These are phyloP conservation scores for Coemansia sp. DNA, from an alignment of 192 early-diverging fungal species.

Conservation along the genomic window DNA sequence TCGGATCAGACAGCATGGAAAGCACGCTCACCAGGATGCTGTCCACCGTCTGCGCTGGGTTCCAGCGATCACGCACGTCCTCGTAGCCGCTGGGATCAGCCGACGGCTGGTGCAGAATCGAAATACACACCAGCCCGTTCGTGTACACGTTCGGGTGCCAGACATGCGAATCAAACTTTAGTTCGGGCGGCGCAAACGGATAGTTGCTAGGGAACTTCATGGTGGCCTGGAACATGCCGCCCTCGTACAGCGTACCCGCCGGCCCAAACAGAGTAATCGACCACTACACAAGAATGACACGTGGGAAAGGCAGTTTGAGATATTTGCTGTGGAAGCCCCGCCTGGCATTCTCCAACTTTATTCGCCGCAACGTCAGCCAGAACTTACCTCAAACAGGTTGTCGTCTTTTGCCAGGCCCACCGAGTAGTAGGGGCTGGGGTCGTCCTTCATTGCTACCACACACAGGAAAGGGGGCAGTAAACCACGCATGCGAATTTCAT, in stretches of 20 bases:
- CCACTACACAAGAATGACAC: too few relatives aligned
- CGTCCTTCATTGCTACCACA: too few relatives aligned
- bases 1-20: slow-evolving; percentile 86
- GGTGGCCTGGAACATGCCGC: slow-evolving; percentile 87
- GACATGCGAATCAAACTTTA: slow-evolving; percentile 80
- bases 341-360: too few relatives aligned
- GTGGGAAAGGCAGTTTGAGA: too few relatives aligned
- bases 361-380: too few relatives aligned
- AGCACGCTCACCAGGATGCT: slow-evolving; percentile 87
- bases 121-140: slow-evolving; percentile 90
- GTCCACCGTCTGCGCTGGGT: slow-evolving; percentile 92
- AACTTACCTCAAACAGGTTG: slow-evolving; percentile 81
- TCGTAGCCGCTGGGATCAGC: slow-evolving; percentile 93
- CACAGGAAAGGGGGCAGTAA: too few relatives aligned
- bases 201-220: slow-evolving; percentile 70
- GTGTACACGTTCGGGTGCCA: slow-evolving; percentile 94
- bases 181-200: slow-evolving; percentile 81
- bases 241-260: slow-evolving; percentile 82
- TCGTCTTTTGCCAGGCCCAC: slow-evolving; percentile 82
- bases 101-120: slow-evolving; percentile 82
- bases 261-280: slow-evolving; percentile 89
- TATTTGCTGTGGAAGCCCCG: too few relatives aligned
- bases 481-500: too few relatives aligned
- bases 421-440: too few relatives aligned
- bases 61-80: slow-evolving; percentile 84